Base-by-base conservation (phyloP, 2,329 filamentous ascomycete genomes). In the Kalaharituber pfeilii region DNA sequence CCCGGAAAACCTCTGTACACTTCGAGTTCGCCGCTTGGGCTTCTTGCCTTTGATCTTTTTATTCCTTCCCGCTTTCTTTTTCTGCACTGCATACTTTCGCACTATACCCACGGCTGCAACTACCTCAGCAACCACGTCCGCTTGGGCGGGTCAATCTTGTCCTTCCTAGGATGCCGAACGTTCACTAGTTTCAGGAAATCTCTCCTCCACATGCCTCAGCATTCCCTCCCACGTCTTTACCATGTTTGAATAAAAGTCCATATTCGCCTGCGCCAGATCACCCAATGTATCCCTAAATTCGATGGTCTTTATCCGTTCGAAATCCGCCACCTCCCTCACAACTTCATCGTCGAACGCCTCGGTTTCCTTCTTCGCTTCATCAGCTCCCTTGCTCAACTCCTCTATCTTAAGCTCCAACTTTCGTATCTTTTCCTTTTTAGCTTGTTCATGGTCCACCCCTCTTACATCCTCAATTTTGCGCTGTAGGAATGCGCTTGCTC, bases 301-400 rank as follows among this genome's bases (percentile, higher is more conserved):
- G 42, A 85, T 74, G 36, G 86, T 80, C 73, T 98, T 98, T 74
- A 96, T 96, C 54, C 88, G 78, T 71, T 98, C 91, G 70, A 98
- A 98, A 66, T 95, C 88, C 20, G 77, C 77, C 0, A 95, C 85
- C 68, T 98, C 91, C 64, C 85, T 83, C 44, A 96, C 83, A 1
- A 95, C 89, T 69, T 95, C 87, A 66, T 95, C 88, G 68, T 95
- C 91, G 65, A 98, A 98, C 66, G 86, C 82, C 69, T 96, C 87
- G 51, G 82, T 86, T 13, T 83, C 86, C 65, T 81, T 83, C 69
- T 87, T 87, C 5, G 91, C 86, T 45, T 78, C 78, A 68, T 96
- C 89, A 0, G 94, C 89, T 68, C 94, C 87, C 24, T 79, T 77
- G 2, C 86, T 94, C 39, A 98, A 75, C 65, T 94, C 84, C 63